A percentile compares a stretch with the other conserved stretches of the same genome.
phyloP scores from a whole-genome alignment of 495 filamentous ascomycete genomes.

The Thozetella sp. region DNA sequence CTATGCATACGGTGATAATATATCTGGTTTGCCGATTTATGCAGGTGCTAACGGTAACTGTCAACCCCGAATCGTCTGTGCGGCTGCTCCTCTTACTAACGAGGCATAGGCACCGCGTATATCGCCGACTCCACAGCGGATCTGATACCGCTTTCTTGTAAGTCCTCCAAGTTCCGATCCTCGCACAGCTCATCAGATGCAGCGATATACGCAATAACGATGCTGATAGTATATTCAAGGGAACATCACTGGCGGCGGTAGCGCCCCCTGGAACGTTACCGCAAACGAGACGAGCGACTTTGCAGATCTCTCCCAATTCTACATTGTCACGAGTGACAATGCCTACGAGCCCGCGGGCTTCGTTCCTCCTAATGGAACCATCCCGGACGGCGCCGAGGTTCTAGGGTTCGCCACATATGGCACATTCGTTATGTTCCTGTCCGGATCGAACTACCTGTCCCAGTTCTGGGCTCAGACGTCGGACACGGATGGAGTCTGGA shows the following conservation, averaged over 20 bases:
- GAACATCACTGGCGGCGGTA: neutral
- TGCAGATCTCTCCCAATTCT: neutral
- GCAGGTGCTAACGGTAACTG: constrained; percentile 3
- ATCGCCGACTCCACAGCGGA: neutral
- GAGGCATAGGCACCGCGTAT: neutral
- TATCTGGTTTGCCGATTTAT: constrained; percentile 1
- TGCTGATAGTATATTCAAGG: no score
- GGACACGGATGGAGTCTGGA: neutral
- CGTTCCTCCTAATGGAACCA: neutral
- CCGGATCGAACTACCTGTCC: neutral
- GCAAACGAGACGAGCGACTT: neutral
- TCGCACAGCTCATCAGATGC: neutral
- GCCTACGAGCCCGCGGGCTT: neutral
- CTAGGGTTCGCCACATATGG: neutral
- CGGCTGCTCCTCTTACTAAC: neutral
- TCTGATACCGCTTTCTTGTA: neutral
- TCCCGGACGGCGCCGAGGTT: neutral
- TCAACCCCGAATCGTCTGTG: neutral
- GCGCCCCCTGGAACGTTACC: neutral
- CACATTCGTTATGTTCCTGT: neutral
- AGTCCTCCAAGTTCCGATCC: neutral
- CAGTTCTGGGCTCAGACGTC: neutral
- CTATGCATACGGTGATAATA: constrained; percentile 2
- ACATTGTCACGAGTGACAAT: neutral
- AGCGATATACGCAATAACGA: neutral